phyloP scores from a whole-genome alignment of 2,329 filamentous ascomycete genomes.

The Mollisiaceae sp. region DNA sequence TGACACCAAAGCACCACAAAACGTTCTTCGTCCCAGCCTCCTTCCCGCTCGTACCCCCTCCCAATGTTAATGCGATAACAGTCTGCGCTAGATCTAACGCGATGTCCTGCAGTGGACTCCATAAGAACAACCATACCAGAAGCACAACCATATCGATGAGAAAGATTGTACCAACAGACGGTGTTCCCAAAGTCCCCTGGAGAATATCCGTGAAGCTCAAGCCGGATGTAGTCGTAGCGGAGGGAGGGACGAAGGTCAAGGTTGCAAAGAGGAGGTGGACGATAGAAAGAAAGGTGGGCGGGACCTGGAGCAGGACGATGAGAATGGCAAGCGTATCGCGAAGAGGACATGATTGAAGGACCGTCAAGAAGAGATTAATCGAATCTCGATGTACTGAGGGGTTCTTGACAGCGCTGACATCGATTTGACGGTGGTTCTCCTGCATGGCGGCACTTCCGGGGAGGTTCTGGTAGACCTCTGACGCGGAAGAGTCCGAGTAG shows the following conservation, averaged over 20 bases:
- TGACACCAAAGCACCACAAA: constrained; percentile 72
- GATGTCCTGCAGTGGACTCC: constrained; percentile 85
- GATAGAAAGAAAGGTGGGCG: constrained; percentile 83
- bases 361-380: constrained; percentile 80
- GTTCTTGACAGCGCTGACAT: constrained; percentile 72
- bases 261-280: constrained; percentile 93
- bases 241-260: constrained; percentile 88
- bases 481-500: constrained; percentile 60
- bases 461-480: constrained; percentile 52
- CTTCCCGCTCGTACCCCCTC: constrained; percentile 75
- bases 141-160: constrained; percentile 85
- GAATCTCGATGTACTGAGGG: constrained; percentile 73
- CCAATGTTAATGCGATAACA: constrained; percentile 88
- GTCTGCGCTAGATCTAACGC: constrained; percentile 90
- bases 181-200: constrained; percentile 83
- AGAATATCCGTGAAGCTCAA: constrained; percentile 89
- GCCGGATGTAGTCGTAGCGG: constrained; percentile 71
- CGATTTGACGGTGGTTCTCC: constrained; percentile 67
- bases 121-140: constrained; percentile 84
- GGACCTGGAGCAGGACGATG: constrained; percentile 92
- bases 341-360: constrained; percentile 86
- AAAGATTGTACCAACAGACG: constrained; percentile 82
- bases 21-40: constrained; percentile 74
- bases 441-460: constrained; percentile 48
- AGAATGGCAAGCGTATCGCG: constrained; percentile 96